Percentiles rank a stretch among this genome's conserved stretches.
These are phyloP conservation scores for Hsuehochloa calcarea DNA, from an alignment of 176 grass and related monocot species.

Conservation along the genomic window DNA sequence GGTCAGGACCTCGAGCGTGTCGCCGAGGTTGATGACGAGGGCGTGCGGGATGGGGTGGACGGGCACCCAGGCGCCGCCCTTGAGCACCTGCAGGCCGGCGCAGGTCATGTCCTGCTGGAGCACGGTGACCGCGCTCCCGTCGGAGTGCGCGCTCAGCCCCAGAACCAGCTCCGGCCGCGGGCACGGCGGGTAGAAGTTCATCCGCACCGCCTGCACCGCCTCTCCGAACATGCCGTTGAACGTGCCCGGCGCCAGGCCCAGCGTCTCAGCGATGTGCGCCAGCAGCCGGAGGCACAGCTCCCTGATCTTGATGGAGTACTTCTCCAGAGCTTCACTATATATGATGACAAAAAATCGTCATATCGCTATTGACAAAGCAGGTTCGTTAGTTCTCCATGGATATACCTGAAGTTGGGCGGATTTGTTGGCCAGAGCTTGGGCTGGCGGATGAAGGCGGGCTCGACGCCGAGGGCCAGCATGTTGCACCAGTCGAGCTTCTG, in stretches of 20 bases:
- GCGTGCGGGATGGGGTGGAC: slow-evolving; percentile 52
- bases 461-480: slow-evolving; percentile 85
- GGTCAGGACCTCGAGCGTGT: slow-evolving; percentile 72
- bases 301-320: slow-evolving; percentile 65
- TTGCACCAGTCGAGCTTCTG: slow-evolving; percentile 97
- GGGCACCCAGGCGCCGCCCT: slow-evolving; percentile 51
- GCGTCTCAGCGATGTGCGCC: slow-evolving; percentile 47
- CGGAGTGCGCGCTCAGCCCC: slow-evolving; percentile 80
- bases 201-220: slow-evolving; percentile 77
- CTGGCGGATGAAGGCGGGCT: slow-evolving; percentile 56
- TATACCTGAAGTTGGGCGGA: slow-evolving; percentile 35
- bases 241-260: slow-evolving; percentile 34
- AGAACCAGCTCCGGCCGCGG: slow-evolving; percentile 67
- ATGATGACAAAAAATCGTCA: too few species aligned
- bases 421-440: slow-evolving; percentile 71
- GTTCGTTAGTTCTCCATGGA: too few species aligned
- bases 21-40: slow-evolving; percentile 73
- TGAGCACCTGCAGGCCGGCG: slow-evolving; percentile 68
- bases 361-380: too few species aligned
- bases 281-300: slow-evolving; percentile 52
- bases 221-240: slow-evolving; percentile 75
- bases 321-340: slow-evolving; percentile 40
- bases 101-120: slow-evolving; percentile 70
- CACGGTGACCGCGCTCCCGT: slow-evolving; percentile 88
- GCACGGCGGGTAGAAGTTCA: slow-evolving; percentile 91